A percentile compares a stretch with the other conserved stretches of the same genome.
Evolutionary conservation across 768 basidiomycete species (phyloP).

Genomic region (Leccinum longicurvipes): DNA sequence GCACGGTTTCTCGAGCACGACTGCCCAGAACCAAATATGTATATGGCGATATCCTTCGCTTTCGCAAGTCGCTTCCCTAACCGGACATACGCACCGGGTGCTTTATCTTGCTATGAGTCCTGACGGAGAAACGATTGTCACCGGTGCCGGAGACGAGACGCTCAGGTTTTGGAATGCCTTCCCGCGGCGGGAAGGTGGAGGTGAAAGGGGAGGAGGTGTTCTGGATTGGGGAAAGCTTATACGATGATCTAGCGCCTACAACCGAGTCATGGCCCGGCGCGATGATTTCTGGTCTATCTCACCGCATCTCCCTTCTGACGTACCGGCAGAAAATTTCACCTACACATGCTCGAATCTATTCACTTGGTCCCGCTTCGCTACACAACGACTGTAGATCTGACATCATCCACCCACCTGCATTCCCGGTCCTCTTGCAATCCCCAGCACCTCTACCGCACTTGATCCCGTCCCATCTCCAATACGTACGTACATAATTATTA

Average conservation of each 20-base stretch:
- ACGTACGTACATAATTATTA: conserved; percentile 26
- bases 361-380: conserved; percentile 11
- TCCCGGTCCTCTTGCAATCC: conserved; percentile 14
- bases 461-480: background rate
- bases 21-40: conserved; percentile 94
- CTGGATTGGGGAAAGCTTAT: conserved; percentile 52
- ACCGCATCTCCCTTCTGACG: conserved; percentile 5
- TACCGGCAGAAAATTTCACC: conserved; percentile 21
- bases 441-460: background rate
- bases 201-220: conserved; percentile 36
- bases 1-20: conserved; percentile 92
- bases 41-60: conserved; percentile 94
- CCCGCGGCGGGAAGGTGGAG: conserved; percentile 59
- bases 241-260: conserved; percentile 30
- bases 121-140: conserved; percentile 96
- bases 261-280: background rate
- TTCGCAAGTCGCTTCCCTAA: conserved; percentile 91
- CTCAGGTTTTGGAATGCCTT: conserved; percentile 98
- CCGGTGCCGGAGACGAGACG: conserved; percentile 97
- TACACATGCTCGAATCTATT: conserved; percentile 28
- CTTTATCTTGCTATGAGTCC: conserved; percentile 97
- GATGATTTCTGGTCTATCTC: conserved; percentile 1
- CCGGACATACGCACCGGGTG: conserved; percentile 93
- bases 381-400: conserved; percentile 23
- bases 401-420: conserved; percentile 19